Evolutionary conservation across 179 eudicot genomes (phyloP).

Genomic region (Amaranthus tricolor): DNA sequence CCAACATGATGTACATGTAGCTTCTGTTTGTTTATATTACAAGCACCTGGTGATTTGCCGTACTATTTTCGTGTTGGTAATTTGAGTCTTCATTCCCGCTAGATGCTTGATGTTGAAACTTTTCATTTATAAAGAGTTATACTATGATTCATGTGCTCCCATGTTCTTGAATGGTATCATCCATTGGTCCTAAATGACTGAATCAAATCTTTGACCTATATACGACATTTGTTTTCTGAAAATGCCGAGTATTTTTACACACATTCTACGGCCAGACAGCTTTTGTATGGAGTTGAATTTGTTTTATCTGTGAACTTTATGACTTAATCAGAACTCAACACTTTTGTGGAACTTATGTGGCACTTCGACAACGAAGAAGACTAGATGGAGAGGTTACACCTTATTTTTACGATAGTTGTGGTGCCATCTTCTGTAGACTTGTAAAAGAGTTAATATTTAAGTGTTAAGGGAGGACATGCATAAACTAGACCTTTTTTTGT

Average conservation of each 20-base stretch:
- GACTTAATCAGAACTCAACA: not conserved
- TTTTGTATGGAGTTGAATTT: not conserved
- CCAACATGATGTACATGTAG: not conserved
- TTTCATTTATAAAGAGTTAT: not conserved
- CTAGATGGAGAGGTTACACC: not conserved
- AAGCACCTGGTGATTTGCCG: not conserved
- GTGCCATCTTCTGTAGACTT: not conserved
- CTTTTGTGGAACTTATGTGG: not conserved
- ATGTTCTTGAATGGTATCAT: not conserved
- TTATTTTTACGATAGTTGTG: not conserved
- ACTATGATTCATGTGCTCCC: not conserved
- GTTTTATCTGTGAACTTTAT: not conserved
- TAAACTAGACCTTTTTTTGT: not conserved
- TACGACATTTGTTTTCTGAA: not conserved
- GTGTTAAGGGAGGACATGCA: not conserved
- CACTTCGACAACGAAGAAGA: not conserved
- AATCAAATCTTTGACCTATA: not conserved
- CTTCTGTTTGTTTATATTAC: not conserved
- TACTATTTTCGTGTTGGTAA: not conserved
- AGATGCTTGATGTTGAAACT: not conserved
- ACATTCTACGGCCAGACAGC: not conserved
- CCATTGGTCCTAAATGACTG: not conserved
- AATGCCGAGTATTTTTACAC: not conserved
- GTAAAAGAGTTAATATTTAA: not conserved
- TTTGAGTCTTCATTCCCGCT: not conserved